Conservation (phyloP, 768 basidiomycete species). For the Macrolepiota albuminosa region DNA sequence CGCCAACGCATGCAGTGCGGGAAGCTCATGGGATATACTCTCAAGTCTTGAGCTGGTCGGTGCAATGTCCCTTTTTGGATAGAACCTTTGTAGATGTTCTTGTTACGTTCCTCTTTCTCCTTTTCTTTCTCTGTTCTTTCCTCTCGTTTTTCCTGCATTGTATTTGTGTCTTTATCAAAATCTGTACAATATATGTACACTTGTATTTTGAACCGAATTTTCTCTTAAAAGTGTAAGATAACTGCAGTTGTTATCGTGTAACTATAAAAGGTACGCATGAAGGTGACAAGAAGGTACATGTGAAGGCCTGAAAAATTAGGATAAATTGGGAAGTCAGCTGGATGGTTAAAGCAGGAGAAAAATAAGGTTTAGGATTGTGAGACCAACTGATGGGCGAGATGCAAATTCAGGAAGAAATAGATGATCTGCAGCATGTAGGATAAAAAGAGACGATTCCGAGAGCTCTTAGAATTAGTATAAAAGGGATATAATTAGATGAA, state of each 20-base stretch:
- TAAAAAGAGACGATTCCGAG: too few species aligned
- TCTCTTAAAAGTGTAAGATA: background rate
- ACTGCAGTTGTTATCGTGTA: background rate
- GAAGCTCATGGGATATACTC: slow-evolving; percentile 6
- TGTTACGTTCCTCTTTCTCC: background rate
- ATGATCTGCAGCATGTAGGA: too few species aligned
- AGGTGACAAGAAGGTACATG: too few species aligned
- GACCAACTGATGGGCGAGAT: too few species aligned
- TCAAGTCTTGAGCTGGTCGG: background rate
- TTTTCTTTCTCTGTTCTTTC: background rate
- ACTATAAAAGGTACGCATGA: too few species aligned
- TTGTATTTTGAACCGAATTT: background rate
- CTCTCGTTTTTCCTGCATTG: background rate
- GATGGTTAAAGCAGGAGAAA: too few species aligned
- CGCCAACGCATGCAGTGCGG: slow-evolving; percentile 18
- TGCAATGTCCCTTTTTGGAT: background rate
- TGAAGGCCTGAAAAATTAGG: too few species aligned
- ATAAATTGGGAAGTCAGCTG: too few species aligned
- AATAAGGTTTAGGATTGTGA: too few species aligned
- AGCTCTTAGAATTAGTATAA: too few species aligned
- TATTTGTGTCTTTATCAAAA: background rate
- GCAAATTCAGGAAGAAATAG: too few species aligned
- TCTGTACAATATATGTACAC: background rate
- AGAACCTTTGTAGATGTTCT: background rate
- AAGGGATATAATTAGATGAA: too few species aligned